Percentiles rank a stretch among this genome's conserved stretches.
Conservation (phyloP, 495 filamentous ascomycete species). For the Talaromyces borbonicus region DNA sequence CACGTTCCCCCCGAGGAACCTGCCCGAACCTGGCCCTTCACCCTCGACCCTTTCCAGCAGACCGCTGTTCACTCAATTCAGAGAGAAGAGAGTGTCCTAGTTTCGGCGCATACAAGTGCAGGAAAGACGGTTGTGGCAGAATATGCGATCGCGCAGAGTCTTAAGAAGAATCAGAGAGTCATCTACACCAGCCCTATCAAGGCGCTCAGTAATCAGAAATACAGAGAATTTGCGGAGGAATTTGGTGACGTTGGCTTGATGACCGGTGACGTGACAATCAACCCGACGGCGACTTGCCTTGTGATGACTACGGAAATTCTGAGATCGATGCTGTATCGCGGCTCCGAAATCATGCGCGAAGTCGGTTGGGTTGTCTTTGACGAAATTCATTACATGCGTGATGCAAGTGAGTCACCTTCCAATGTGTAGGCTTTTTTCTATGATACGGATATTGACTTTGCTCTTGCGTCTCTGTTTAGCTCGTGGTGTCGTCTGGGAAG, state of each 20-base stretch:
- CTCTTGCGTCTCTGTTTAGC: constrained; percentile 24
- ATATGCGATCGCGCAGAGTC: constrained; percentile 94
- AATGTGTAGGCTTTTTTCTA: constrained; percentile 6
- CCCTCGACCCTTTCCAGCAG: constrained; percentile 93
- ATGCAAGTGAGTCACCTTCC: constrained; percentile 45
- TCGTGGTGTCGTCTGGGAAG: constrained; percentile 97
- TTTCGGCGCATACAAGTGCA: constrained; percentile 94
- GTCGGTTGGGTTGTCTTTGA: constrained; percentile 97
- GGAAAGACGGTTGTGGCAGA: constrained; percentile 98
- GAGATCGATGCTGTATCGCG: constrained; percentile 94
- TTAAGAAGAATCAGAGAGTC: constrained; percentile 93
- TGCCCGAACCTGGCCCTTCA: constrained; percentile 76
- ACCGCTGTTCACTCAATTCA: constrained; percentile 89
- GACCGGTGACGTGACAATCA: constrained; percentile 99
- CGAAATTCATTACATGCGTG: constrained; percentile 97
- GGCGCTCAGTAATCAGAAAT: constrained; percentile 96
- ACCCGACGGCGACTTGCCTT: constrained; percentile 92
- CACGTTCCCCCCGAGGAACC: constrained; percentile 80
- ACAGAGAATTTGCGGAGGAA: constrained; percentile 86
- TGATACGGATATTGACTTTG: too few relatives aligned
- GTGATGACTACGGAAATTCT: constrained; percentile 99
- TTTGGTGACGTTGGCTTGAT: constrained; percentile 97
- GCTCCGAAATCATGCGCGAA: constrained; percentile 98
- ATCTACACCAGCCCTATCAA: constrained; percentile 99
- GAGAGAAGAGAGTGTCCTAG: constrained; percentile 87